Evolutionary conservation across 257 asterid species (phyloP), one percentile per base, ranked within the genome.

Genomic region (Nicotiana paniculata): DNA sequence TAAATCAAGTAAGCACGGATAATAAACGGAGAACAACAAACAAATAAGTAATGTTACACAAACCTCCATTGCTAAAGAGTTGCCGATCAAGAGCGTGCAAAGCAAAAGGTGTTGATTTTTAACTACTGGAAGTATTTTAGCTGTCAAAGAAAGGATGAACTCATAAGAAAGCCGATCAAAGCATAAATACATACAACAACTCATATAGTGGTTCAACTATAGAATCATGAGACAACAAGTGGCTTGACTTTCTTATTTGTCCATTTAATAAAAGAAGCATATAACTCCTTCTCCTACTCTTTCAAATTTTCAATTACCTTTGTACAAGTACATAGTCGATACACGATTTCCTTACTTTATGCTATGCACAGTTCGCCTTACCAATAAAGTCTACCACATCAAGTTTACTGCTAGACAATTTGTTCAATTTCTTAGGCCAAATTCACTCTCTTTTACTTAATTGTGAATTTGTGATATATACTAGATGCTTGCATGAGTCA

Each of bases 21-120:
- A 79, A 80, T 77, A 75, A 46, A 76, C 32, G 64, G n/a, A 30
- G 68, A 54, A 18, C 10, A 35, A 74, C 35, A 65, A 12, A 58
- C 68, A 80, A 76, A 54, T 75, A 77, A 85, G 74, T 55, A 30
- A 82, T 30, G 81, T 68, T 74, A 62, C 9, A 85, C 96, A 84
- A 66, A 94, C 99, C 99, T 96, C 99, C 99, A 96, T 96, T 6
- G 99, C 99, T 81, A 96, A 86, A 85, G 99, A 91, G 91, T 96
- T 96, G 74, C 99, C 99, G 58, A 96, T 96, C 97, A 96, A 96
- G 90, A 96, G 97, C n/a, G 99, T 96, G 88, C 99, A 96, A 68
- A 96, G 97, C 97, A 96, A 89, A 69, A 94, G 96, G 87, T 96
- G 99, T 78, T 96, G 99, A 88, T 96, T 96, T 88, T 96, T 96